Conservation (phyloP, 192 early-diverging fungal genomes). For the Coemansia sp. region DNA sequence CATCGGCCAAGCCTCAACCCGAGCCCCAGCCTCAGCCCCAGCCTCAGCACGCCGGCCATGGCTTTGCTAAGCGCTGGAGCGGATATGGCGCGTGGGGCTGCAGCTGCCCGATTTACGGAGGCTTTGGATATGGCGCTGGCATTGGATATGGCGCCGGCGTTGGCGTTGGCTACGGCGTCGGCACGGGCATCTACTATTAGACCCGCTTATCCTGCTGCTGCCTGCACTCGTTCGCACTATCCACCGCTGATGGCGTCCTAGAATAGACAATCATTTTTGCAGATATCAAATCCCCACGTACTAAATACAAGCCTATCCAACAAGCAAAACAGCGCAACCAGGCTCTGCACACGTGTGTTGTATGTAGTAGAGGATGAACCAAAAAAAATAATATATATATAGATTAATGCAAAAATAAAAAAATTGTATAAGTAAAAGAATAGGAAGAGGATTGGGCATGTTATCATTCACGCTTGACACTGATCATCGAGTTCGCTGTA, state of each 20-base stretch:
- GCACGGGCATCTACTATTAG: background rate
- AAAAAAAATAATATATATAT: constrained; percentile 3
- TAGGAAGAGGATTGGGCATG: background rate
- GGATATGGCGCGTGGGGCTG: background rate
- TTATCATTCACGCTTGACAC: background rate
- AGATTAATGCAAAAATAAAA: constrained; percentile 7
- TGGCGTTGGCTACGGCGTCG: background rate
- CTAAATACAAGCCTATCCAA: no score
- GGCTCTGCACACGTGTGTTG: no score
- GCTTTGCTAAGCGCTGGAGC: background rate
- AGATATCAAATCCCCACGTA: background rate
- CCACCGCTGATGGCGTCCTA: background rate
- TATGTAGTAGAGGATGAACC: background rate
- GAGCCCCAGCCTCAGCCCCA: background rate
- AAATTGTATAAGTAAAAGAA: background rate
- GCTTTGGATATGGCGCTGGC: background rate
- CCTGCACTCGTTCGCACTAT: background rate
- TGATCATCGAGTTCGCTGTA: no score
- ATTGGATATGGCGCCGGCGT: background rate
- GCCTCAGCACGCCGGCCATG: background rate
- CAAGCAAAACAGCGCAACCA: no score
- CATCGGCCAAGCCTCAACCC: background rate
- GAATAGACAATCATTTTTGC: background rate
- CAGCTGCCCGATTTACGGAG: background rate
- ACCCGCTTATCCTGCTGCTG: background rate